Base-by-base conservation (phyloP, 2,329 filamentous ascomycete genomes). In the Penicillium verrucosum region DNA sequence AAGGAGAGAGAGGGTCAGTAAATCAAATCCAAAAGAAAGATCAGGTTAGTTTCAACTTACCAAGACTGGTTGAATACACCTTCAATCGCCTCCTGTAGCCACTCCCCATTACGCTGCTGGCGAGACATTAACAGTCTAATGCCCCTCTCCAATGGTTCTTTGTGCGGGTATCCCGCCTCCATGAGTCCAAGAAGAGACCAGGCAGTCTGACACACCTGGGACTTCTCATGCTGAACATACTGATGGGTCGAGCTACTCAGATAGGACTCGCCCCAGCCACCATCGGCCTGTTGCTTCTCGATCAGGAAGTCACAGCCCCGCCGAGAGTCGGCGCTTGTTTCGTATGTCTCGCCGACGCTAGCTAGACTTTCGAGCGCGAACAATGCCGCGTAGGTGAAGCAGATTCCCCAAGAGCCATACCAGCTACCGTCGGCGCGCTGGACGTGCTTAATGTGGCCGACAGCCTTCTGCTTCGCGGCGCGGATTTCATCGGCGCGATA, bases 21-120 rank as follows among this genome's bases (percentile, higher is more conserved):
- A 25, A n/a, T 41, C 4, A 36, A n/a, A n/a, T 5, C 27, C 7
- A 37, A 40, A 27, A 18, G 9, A 27, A 27, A 27, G 11, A 54
- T n/a, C 2, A n/a, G 48, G 32, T 34, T 4, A n/a, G 44, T n/a
- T 12, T 18, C 16, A 37, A 82, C 83, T 77, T 73, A 87, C 85
- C 93, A 97, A 68, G 88, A 94, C 80, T 97, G 96, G 77, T 99
- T 99, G 77, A 99, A 99, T 11, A 99, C 94, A 2, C 94, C 94
- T 74, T 99, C 94, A 66, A 99, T 97, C 0, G 89, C 88, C 75
- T 97, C 94, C 72, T 97, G 92, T 64, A 89, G 72, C 94, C 94
- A 99, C 77, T 97, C 92, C 34, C 94, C 94, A 69, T 96, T 96
- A 3, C 80, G 71, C 73, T 91, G 87, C 78, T 99, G 94, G 47